Conservation (phyloP, 1,284 basidiomycete genomes). For the Ganoderma lucidum region DNA sequence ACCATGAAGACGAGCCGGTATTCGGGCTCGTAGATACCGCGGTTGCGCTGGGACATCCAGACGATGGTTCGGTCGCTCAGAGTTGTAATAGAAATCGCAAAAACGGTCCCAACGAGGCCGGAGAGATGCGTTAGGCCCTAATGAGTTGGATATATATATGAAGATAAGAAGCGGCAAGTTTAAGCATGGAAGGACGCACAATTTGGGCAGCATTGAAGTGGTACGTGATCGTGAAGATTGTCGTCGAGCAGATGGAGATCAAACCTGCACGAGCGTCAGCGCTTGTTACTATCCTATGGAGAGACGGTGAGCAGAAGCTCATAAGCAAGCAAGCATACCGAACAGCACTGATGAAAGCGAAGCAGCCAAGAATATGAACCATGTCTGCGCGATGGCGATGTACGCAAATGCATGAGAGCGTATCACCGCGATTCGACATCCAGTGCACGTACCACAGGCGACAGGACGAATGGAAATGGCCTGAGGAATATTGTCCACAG, state of each 20-base stretch:
- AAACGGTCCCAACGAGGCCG: conserved; percentile 50
- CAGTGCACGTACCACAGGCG: conserved; percentile 45
- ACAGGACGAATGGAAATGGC: conserved; percentile 51
- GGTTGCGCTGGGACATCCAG: conserved; percentile 51
- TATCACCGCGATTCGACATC: background rate
- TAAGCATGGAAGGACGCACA: background rate
- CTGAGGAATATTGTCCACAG: conserved; percentile 46
- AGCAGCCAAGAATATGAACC: conserved; percentile 47
- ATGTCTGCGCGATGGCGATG: conserved; percentile 37
- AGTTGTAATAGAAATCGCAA: conserved; percentile 48
- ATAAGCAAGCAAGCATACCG: conserved; percentile 38
- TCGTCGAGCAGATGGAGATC: conserved; percentile 51
- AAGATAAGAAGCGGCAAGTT: background rate
- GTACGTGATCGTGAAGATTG: conserved; percentile 52
- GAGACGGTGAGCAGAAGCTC: background rate
- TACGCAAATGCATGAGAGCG: background rate
- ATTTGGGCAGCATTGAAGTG: conserved; percentile 49
- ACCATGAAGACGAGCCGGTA: conserved; percentile 52
- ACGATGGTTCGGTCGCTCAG: conserved; percentile 50
- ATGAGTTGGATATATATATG: too few relatives aligned
- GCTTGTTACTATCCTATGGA: background rate
- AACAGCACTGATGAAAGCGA: conserved; percentile 53
- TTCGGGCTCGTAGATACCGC: conserved; percentile 56
- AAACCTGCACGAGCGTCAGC: conserved; percentile 40
- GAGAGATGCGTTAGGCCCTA: conserved; percentile 51